phyloP scores from a whole-genome alignment of 306 rosid genomes.

The Biancaea sappan region DNA sequence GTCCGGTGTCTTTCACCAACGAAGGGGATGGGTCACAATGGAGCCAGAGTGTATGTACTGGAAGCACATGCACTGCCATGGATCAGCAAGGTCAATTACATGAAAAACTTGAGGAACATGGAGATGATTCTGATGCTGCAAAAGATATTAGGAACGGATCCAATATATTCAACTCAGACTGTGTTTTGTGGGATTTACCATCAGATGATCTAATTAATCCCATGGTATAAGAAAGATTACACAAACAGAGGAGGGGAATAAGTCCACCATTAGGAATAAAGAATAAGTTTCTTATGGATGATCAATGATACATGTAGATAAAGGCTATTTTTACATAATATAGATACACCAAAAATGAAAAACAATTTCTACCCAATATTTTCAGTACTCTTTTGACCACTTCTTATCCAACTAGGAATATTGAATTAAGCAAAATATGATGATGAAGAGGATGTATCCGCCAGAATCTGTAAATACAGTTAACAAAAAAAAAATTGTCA shows the following conservation, averaged over 20 bases:
- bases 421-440: constrained; percentile 86
- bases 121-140: constrained; percentile 57
- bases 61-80: constrained; percentile 77
- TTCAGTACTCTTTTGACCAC: constrained; percentile 43
- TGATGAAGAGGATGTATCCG: constrained; percentile 93
- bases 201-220: constrained; percentile 82
- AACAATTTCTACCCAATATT: constrained; percentile 39
- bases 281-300: constrained; percentile 44
- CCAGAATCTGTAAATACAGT: constrained; percentile 73
- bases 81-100: constrained; percentile 65
- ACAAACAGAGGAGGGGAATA: constrained; percentile 36
- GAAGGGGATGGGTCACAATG: constrained; percentile 76
- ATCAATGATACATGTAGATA: constrained; percentile 64
- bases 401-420: constrained; percentile 43
- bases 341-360: constrained; percentile 37
- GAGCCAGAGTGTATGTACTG: constrained; percentile 83
- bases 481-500: constrained; percentile 5
- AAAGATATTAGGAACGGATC: constrained; percentile 70
- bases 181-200: constrained; percentile 86
- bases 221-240: constrained; percentile 49
- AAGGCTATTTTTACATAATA: constrained; percentile 58
- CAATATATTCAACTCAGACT: constrained; percentile 73
- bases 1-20: constrained; percentile 53
- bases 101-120: constrained; percentile 58
- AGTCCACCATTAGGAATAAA: constrained; percentile 40